Evolutionary conservation across 768 basidiomycete species (phyloP).

Genomic region (Pisolithus tinctorius): DNA sequence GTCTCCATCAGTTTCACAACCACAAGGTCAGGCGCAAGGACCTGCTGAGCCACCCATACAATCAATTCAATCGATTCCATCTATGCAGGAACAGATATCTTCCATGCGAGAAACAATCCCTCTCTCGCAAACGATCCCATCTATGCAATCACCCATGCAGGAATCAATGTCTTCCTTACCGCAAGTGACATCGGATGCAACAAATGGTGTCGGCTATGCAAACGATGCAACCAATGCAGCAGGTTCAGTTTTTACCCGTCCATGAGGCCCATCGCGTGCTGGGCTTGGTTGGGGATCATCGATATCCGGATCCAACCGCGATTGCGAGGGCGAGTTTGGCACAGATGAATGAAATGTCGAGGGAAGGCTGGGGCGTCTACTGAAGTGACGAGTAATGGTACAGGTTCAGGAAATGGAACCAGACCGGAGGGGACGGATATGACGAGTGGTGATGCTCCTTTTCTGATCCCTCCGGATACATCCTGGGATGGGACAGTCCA

Average conservation of each 20-base stretch:
- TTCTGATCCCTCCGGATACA: constrained; percentile 20
- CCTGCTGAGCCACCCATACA: neutral
- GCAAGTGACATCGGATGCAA: neutral
- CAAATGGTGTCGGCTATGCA: neutral
- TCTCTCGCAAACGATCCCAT: too few relatives aligned
- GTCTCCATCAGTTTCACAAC: neutral
- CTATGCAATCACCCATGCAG: neutral
- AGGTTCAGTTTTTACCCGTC: constrained; percentile 44
- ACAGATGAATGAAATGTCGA: constrained; percentile 75
- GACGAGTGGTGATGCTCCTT: constrained; percentile 22
- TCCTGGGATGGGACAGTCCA: constrained; percentile 23
- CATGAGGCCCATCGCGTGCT: constrained; percentile 50
- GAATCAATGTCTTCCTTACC: neutral
- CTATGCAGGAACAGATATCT: neutral
- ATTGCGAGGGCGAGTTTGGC: constrained; percentile 61
- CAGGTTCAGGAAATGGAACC: neutral
- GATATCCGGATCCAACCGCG: constrained; percentile 36
- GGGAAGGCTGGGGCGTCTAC: constrained; percentile 46
- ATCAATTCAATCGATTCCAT: neutral
- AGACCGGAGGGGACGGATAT: constrained; percentile 10
- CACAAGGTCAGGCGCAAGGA: neutral
- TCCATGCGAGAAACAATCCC: too few relatives aligned
- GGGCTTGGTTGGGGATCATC: constrained; percentile 29
- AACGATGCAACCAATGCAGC: constrained; percentile 4
- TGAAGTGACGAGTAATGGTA: too few relatives aligned